phyloP scores from a whole-genome alignment of 1,284 basidiomycete genomes.

The Ganoderma boninense region DNA sequence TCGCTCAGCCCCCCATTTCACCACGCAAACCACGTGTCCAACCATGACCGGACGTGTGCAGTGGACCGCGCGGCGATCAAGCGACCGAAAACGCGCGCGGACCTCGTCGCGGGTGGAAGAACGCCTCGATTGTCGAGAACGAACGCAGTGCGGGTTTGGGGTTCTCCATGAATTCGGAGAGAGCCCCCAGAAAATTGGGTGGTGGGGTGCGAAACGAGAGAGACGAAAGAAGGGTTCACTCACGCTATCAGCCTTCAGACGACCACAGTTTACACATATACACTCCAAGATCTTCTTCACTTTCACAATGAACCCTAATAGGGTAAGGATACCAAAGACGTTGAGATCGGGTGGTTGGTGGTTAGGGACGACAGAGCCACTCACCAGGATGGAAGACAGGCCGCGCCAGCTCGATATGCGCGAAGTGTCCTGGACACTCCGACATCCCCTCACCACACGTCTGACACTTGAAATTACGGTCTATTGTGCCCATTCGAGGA shows the following conservation, averaged over 20 bases:
- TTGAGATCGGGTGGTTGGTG: background rate
- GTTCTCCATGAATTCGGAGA: constrained; percentile 88
- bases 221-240: constrained; percentile 79
- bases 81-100: constrained; percentile 86
- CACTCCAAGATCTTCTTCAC: constrained; percentile 99
- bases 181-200: constrained; percentile 95
- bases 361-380: constrained; percentile 38
- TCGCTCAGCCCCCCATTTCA: constrained; percentile 96
- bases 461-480: constrained; percentile 99
- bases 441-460: constrained; percentile 99
- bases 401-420: constrained; percentile 96
- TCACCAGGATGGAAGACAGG: constrained; percentile 97
- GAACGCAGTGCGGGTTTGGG: constrained; percentile 85
- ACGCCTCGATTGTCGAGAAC: constrained; percentile 81
- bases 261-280: constrained; percentile 98
- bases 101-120: constrained; percentile 75
- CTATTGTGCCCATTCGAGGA: constrained; percentile 98
- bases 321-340: background rate
- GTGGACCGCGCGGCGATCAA: constrained; percentile 84
- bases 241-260: constrained; percentile 96
- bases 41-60: constrained; percentile 73
- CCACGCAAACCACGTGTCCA: constrained; percentile 83
- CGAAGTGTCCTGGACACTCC: constrained; percentile 98
- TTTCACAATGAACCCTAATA: constrained; percentile 94
- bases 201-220: constrained; percentile 90